Conservation (phyloP, 1,284 basidiomycete species). For the Marasmius oreades region DNA sequence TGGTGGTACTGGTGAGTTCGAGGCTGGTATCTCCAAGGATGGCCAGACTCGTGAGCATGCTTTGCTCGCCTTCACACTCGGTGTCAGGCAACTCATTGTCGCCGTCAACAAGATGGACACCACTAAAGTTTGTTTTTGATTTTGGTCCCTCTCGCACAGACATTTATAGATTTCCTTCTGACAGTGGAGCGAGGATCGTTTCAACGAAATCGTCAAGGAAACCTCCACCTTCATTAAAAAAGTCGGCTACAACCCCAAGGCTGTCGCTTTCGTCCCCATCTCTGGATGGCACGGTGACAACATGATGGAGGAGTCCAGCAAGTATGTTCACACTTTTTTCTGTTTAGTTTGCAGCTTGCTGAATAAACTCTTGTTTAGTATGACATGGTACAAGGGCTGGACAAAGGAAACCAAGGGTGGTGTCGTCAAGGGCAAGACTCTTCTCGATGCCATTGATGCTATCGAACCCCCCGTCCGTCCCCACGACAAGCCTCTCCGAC, state of each 20-base stretch:
- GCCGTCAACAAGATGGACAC: conserved; percentile 99
- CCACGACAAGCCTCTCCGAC: conserved; percentile 99
- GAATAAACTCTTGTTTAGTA: conserved; percentile 50
- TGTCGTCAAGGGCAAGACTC: conserved; percentile 95
- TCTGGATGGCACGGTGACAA: conserved; percentile 99
- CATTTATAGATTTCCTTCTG: conserved; percentile 11
- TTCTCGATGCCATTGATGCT: conserved; percentile 99
- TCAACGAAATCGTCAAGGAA: conserved; percentile 99
- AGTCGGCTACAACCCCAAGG: conserved; percentile 99
- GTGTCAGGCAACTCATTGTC: conserved; percentile 99
- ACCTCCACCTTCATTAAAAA: conserved; percentile 99
- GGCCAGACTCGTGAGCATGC: conserved; percentile 99
- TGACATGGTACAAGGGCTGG: conserved; percentile 99
- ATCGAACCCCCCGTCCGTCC: conserved; percentile 97
- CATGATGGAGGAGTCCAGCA: conserved; percentile 97
- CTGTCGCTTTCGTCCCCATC: conserved; percentile 98
- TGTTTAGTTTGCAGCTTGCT: background rate
- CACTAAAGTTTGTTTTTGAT: conserved; percentile 65
- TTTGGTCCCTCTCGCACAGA: conserved; percentile 9
- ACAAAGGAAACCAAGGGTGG: conserved; percentile 93
- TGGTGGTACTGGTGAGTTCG: conserved; percentile 99
- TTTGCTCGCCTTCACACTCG: conserved; percentile 98
- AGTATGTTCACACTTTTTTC: conserved; percentile 48
- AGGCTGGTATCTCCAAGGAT: conserved; percentile 99
- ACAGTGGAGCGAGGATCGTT: conserved; percentile 98